Evolutionary conservation across 495 filamentous ascomycete species (phyloP).

Genomic region (Parathielavia appendiculata): DNA sequence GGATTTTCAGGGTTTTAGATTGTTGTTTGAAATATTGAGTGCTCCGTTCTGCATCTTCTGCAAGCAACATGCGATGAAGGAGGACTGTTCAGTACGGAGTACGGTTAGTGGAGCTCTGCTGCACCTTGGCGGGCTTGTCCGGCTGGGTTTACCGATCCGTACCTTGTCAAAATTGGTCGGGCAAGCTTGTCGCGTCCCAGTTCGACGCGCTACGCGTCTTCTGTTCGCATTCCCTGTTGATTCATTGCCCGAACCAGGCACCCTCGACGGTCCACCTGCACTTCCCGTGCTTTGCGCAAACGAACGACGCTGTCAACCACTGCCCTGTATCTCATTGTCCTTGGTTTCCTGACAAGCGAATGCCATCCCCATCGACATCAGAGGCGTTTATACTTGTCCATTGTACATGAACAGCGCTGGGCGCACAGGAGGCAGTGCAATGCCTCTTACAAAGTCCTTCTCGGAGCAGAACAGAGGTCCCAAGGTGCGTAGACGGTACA

Average conservation of each 20-base stretch:
- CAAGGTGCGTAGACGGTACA: constrained; percentile 16
- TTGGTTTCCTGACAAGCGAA: neutral
- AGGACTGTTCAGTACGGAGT: too few species aligned
- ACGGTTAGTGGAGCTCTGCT: too few species aligned
- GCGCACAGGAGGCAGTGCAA: constrained; percentile 12
- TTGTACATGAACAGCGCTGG: neutral
- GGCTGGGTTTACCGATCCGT: too few species aligned
- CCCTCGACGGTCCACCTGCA: constrained; percentile 2
- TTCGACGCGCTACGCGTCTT: constrained; percentile 7
- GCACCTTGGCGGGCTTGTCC: too few species aligned
- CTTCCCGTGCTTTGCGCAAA: neutral
- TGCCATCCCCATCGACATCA: neutral
- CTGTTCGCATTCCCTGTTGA: neutral
- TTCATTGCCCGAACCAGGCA: neutral
- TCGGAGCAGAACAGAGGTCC: constrained; percentile 32
- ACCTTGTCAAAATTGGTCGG: too few species aligned
- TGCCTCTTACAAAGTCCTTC: constrained; percentile 50
- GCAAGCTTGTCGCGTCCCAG: too few species aligned
- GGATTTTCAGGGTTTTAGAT: too few species aligned
- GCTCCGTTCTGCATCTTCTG: too few species aligned
- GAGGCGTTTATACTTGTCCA: neutral
- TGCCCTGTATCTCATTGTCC: neutral
- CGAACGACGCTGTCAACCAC: neutral
- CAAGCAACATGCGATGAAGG: too few species aligned
- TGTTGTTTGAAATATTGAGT: too few species aligned